phyloP scores from a whole-genome alignment of 495 filamentous ascomycete genomes.

The Aspergillus hancockii region DNA sequence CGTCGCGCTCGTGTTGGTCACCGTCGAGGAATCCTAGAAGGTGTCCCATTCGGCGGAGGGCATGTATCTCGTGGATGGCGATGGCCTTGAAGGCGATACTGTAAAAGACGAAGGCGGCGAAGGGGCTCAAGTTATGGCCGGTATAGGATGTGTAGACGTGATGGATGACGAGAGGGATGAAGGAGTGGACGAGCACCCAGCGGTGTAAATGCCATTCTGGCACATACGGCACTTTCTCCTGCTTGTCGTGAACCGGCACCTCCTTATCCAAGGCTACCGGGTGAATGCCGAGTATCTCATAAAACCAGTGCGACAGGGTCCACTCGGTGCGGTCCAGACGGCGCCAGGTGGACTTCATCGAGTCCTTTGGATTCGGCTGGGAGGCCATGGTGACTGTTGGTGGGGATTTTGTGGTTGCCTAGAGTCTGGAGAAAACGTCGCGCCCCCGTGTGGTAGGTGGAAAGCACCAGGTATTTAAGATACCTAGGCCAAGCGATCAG shows the following conservation, averaged over 20 bases:
- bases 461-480: background rate
- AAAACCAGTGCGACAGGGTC: constrained; percentile 31
- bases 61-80: constrained; percentile 23
- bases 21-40: constrained; percentile 38
- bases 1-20: constrained; percentile 39
- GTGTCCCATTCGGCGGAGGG: constrained; percentile 27
- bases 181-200: constrained; percentile 33
- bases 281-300: constrained; percentile 30
- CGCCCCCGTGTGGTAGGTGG: background rate
- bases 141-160: constrained; percentile 31
- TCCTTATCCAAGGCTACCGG: constrained; percentile 26
- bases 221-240: constrained; percentile 34
- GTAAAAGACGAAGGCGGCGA: constrained; percentile 31
- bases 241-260: constrained; percentile 33
- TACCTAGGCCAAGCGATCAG: background rate
- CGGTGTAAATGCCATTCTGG: constrained; percentile 29
- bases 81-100: constrained; percentile 16
- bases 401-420: background rate
- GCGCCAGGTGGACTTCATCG: constrained; percentile 43
- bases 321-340: constrained; percentile 25
- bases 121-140: constrained; percentile 20
- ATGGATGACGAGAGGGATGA: constrained; percentile 28
- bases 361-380: constrained; percentile 31
- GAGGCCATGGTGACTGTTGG: constrained; percentile 16
- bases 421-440: background rate